These are phyloP conservation scores for Fraxinus xanthoxyloides DNA, from an alignment of 305 asterid genomes.

Conservation along the genomic window DNA sequence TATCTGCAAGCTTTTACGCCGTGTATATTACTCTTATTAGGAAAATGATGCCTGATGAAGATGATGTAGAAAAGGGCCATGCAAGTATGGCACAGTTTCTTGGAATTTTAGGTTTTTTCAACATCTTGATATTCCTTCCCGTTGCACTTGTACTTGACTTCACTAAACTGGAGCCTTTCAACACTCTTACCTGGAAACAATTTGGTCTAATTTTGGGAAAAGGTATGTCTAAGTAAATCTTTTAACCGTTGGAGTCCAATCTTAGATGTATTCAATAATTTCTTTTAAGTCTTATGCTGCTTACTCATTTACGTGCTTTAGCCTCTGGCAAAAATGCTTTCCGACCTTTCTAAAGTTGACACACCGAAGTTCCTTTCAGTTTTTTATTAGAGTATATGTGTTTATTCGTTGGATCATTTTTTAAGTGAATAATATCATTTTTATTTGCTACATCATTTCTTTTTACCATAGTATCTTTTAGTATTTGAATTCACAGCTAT, in stretches of 20 bases:
- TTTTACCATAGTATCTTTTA: background rate
- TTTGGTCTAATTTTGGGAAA: constrained; percentile 76
- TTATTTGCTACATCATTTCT: no score
- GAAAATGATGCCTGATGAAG: constrained; percentile 78
- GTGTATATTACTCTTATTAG: constrained; percentile 80
- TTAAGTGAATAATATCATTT: no score
- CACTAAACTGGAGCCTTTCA: constrained; percentile 57
- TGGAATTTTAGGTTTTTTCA: constrained; percentile 84
- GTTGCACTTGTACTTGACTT: constrained; percentile 53
- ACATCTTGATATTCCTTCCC: constrained; percentile 74
- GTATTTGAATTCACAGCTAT: background rate
- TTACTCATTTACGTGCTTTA: constrained; percentile 10
- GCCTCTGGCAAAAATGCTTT: background rate
- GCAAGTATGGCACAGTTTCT: constrained; percentile 94
- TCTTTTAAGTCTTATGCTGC: no score
- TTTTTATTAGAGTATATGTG: no score
- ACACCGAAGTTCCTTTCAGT: background rate
- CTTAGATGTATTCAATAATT: background rate
- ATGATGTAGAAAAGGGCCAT: constrained; percentile 51
- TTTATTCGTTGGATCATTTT: no score
- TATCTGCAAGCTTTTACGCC: constrained; percentile 80
- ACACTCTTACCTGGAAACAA: constrained; percentile 58
- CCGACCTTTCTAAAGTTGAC: background rate
- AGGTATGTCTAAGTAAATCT: constrained; percentile 50
- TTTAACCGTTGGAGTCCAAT: background rate